Evolutionary conservation across 106 monocot species (phyloP), one percentile per base, ranked within the genome.

Genomic region (Dendrobium catenatum): DNA sequence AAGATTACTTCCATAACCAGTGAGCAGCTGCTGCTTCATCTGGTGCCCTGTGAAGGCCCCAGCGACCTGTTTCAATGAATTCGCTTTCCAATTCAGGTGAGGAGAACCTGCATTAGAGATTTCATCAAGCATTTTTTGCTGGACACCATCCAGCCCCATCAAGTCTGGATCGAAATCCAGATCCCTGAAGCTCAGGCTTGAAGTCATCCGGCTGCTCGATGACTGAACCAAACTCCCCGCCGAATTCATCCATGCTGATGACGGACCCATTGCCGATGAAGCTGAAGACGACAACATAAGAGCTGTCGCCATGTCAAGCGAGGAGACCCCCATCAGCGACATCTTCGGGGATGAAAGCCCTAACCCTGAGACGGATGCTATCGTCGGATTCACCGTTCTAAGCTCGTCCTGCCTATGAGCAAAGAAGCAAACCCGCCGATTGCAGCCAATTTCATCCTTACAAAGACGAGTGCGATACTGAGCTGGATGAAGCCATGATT

Each of bases 331-430:
- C 11, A 75, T 55, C 20, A 48, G 73, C 44, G 58, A 72, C 31
- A 83, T 78, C 54, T 85, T 80, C 7, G 90, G 83, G 0, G 85
- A 85, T 15, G 85, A 49, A 6, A 81, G 73, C 13, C 78, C 56
- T 44, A 73, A 51, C 8, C 85, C 82, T 19, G 74, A 31, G 20
- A 79, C 78, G 2, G 86, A 89, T 4, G 82, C 89, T 0, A 82
- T 48, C 0, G 89, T 78, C 15, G 85, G 72, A 44, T 84, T 80
- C 29, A 83, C 84, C 4, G 82, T 13, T 3, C 91, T 82, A 73
- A 90, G 89, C 83, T 91, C 91, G 77, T 91, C 91, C 9, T 83
- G 84, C 81, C 85, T 86, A 79, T 91, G 91, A 17, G 91, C 91
- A 70, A 91, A 91, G 85, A 91, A 91, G 73, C 91, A 91, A 9